These are phyloP conservation scores for Saccharomyces hybrid DNA, from an alignment of 1,139 yeast species.

Conservation along the genomic window DNA sequence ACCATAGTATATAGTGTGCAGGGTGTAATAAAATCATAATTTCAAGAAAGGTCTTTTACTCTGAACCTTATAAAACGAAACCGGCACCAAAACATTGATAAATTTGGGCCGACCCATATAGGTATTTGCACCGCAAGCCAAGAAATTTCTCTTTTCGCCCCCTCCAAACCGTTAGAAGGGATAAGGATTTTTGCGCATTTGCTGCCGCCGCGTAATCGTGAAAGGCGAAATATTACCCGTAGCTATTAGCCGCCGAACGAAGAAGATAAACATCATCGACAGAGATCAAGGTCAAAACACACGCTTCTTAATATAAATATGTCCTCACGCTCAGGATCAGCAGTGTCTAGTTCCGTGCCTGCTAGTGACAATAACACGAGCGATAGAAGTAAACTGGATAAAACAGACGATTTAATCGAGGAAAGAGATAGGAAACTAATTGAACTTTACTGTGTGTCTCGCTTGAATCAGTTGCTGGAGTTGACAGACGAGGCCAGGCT, in stretches of 20 bases:
- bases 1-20: neutral
- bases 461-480: constrained; percentile 29
- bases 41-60: neutral
- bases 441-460: constrained; percentile 48
- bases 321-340: neutral
- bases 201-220: neutral
- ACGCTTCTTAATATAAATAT: neutral
- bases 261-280: neutral
- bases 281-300: neutral
- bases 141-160: neutral
- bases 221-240: neutral
- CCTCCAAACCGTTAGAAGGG: neutral
- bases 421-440: constrained; percentile 46
- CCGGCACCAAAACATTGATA: neutral
- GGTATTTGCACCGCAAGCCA: neutral
- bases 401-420: constrained; percentile 31
- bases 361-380: neutral
- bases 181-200: neutral
- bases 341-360: neutral
- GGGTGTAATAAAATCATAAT: neutral
- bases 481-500: constrained; percentile 19
- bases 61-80: neutral
- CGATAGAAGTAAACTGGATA: neutral
- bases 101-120: neutral
- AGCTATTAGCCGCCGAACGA: neutral